Evolutionary conservation across 371 early-diverging fungal species (phyloP).

Genomic region (Mucor lusitanicus): DNA sequence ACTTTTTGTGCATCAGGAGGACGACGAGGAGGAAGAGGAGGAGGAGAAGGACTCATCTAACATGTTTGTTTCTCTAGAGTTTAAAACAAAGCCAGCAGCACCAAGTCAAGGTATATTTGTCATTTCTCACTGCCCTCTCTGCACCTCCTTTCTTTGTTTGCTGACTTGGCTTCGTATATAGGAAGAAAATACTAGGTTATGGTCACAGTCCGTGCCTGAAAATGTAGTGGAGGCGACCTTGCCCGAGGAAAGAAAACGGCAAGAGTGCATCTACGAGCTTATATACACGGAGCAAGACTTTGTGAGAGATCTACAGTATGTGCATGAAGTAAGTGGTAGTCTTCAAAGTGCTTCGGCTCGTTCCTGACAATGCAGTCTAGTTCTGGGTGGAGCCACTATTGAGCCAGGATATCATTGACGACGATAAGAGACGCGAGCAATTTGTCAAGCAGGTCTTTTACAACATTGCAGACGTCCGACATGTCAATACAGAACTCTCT

Average conservation of each 20-base stretch:
- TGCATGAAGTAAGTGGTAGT: conserved; percentile 58
- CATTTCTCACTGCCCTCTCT: background rate
- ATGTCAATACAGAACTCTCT: conserved; percentile 69
- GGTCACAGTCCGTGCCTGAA: conserved; percentile 63
- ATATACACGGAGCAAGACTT: conserved; percentile 88
- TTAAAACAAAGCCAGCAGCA: conserved; percentile 14
- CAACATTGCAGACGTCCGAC: conserved; percentile 75
- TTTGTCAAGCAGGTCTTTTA: conserved; percentile 82
- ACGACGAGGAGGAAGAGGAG: no score
- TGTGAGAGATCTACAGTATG: conserved; percentile 65
- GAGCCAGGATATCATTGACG: conserved; percentile 37
- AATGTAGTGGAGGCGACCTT: conserved; percentile 65
- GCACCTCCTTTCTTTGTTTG: background rate
- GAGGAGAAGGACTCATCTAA: no score
- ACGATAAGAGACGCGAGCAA: conserved; percentile 35
- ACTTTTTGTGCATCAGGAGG: background rate
- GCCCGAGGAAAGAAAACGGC: conserved; percentile 78
- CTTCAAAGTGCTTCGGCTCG: background rate
- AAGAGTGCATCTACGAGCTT: conserved; percentile 89
- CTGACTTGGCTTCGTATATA: background rate
- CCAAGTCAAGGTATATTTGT: conserved; percentile 12
- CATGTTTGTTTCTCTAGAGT: background rate
- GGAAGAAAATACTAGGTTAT: conserved; percentile 33
- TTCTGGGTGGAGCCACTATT: conserved; percentile 75
- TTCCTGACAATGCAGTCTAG: conserved; percentile 20